A percentile compares a stretch with the other conserved stretches of the same genome.
These are phyloP conservation scores for Boletus insuetus DNA, from an alignment of 768 basidiomycete genomes.

Conservation along the genomic window DNA sequence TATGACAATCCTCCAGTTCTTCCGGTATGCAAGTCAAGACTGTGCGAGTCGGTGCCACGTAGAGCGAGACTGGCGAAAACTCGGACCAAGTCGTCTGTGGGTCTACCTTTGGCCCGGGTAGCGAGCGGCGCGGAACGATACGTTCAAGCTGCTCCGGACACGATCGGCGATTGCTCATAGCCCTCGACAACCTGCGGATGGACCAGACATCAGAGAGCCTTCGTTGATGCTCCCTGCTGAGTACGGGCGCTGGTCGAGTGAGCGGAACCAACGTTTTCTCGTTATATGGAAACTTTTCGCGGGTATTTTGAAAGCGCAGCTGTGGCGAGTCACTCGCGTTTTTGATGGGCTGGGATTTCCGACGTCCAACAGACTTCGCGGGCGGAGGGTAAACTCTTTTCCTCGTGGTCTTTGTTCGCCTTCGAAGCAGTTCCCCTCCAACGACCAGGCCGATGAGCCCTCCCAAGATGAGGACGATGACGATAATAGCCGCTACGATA, in stretches of 20 bases:
- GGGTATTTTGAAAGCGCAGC: background rate
- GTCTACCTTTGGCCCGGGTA: background rate
- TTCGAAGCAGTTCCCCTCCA: constrained; percentile 27
- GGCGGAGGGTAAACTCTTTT: background rate
- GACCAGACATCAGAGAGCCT: constrained; percentile 21
- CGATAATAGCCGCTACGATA: constrained; percentile 18
- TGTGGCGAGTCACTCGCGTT: background rate
- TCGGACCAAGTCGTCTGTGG: constrained; percentile 32
- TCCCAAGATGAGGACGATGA: constrained; percentile 27
- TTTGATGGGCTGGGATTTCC: constrained; percentile 5
- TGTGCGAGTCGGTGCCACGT: constrained; percentile 18
- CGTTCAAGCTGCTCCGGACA: background rate
- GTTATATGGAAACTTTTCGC: constrained; percentile 9
- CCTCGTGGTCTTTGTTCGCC: constrained; percentile 3
- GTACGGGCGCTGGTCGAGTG: constrained; percentile 12
- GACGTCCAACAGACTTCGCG: background rate
- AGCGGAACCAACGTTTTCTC: constrained; percentile 15
- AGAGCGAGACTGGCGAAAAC: constrained; percentile 22
- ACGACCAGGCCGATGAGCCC: constrained; percentile 26
- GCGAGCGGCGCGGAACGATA: background rate
- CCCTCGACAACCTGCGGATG: constrained; percentile 18
- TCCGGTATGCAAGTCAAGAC: constrained; percentile 29
- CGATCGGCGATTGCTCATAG: constrained; percentile 6
- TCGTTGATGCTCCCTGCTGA: constrained; percentile 12
- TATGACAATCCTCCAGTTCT: constrained; percentile 26